A percentile compares a stretch with the other conserved stretches of the same genome.
Evolutionary conservation across 2,329 filamentous ascomycete genomes (phyloP).

Genomic region (Colletotrichum musicola): DNA sequence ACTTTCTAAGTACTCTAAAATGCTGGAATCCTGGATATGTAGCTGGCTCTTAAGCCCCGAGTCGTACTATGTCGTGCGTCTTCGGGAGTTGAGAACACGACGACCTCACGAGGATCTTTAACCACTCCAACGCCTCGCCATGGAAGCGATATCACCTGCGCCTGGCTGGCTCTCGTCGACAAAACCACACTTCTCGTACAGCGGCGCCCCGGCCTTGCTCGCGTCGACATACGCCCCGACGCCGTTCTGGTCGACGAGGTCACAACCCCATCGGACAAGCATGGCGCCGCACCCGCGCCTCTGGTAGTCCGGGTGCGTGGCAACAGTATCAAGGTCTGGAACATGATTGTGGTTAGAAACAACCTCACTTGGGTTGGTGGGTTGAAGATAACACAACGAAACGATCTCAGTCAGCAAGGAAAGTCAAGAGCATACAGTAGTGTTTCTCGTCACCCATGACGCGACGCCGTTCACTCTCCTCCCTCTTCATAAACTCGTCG

Average conservation of each 20-base stretch:
- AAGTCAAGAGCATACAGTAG: slow-evolving; percentile 1
- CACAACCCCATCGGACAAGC: slow-evolving; percentile 44
- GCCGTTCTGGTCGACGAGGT: slow-evolving; percentile 41
- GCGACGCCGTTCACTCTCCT: slow-evolving; percentile 5
- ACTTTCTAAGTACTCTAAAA: too few species aligned
- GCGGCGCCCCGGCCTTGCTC: slow-evolving; percentile 24
- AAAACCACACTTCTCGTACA: slow-evolving; percentile 28
- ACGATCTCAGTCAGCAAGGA: too few species aligned
- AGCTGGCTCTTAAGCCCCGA: too few species aligned
- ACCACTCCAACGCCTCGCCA: slow-evolving; percentile 1
- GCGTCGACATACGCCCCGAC: slow-evolving; percentile 45
- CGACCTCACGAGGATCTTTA: neutral
- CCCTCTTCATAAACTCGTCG: slow-evolving; percentile 13
- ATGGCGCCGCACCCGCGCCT: slow-evolving; percentile 43
- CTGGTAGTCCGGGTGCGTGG: slow-evolving; percentile 45
- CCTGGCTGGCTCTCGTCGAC: slow-evolving; percentile 20
- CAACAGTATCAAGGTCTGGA: slow-evolving; percentile 44
- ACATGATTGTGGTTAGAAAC: too few species aligned
- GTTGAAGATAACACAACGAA: too few species aligned
- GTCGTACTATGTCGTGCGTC: too few species aligned
- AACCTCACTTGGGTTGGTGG: too few species aligned
- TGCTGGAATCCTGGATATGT: too few species aligned
- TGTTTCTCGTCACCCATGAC: slow-evolving; percentile 26
- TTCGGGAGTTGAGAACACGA: too few species aligned
- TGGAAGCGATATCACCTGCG: neutral